Evolutionary conservation across 441 rosid species (phyloP).

Genomic region (Dalechampia spathulata): DNA sequence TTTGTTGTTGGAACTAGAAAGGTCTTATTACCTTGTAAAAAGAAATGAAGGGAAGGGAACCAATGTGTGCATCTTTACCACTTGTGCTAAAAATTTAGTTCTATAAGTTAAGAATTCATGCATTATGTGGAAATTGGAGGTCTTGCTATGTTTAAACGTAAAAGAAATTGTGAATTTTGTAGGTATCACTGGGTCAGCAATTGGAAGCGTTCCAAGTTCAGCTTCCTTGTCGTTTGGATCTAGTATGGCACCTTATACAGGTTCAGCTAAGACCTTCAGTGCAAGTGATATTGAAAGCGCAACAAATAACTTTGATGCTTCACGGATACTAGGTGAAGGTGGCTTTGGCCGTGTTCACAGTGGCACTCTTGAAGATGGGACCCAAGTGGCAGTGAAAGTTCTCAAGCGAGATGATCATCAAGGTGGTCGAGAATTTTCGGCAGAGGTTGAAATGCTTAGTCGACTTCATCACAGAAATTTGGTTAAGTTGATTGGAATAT

Average conservation of each 20-base stretch:
- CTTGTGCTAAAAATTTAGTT: too few relatives aligned
- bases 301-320: constrained; percentile 59
- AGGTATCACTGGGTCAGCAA: constrained; percentile 57
- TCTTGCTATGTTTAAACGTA: neutral
- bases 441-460: constrained; percentile 97
- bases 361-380: constrained; percentile 84
- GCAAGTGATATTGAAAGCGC: constrained; percentile 70
- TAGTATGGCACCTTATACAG: constrained; percentile 67
- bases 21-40: neutral
- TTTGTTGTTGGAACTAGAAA: neutral
- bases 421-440: constrained; percentile 87
- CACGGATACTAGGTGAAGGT: constrained; percentile 86
- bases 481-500: constrained; percentile 89
- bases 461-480: constrained; percentile 96
- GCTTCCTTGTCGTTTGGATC: constrained; percentile 79
- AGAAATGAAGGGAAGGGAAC: neutral
- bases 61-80: too few relatives aligned
- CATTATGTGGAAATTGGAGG: constrained; percentile 2
- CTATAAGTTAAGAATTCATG: too few relatives aligned
- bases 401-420: constrained; percentile 94
- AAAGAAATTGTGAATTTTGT: constrained; percentile 14
- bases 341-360: constrained; percentile 85
- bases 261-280: constrained; percentile 86
- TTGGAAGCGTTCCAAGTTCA: constrained; percentile 66
- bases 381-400: constrained; percentile 81